Base-by-base conservation (phyloP, 345 rosid genomes). In the Hypericum perforatum region DNA sequence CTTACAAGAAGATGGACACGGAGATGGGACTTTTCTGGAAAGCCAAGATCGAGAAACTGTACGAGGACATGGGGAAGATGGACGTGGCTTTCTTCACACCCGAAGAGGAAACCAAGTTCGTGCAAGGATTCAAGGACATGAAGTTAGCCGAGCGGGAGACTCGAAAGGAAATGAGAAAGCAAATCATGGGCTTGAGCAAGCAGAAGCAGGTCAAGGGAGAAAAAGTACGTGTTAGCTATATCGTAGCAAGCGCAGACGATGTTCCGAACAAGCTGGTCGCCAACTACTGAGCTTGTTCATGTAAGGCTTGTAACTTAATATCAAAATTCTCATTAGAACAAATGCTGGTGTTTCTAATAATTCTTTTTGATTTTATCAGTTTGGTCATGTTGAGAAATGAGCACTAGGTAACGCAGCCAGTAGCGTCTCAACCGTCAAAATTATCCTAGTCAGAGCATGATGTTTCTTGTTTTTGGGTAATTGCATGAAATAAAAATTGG, bases 1-100 rank as follows among this genome's bases (percentile, higher is more conserved):
- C 98, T 5, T 92, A 88, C 74, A 79, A 84, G 11, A 88, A 88
- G 72, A 88, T 92, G 97, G 89, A 88, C 71, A 81, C 97, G 3
- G 95, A 88, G 64, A 75, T 81, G 78, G 97, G 97, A 53, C 78
- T 92, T 11, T 73, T 58, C 56, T 92, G 97, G 98, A 92, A 92
- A 74, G 62, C 94, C 45, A 88, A 88, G 74, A 79, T 92, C 3
- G 97, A 92, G 80, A 78, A 83, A 73, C 71, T 80, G 38, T 88
- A 92, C 41, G 86, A 83, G 56, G 94, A 92, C 66, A 85, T 92
- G 5, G 89, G 90, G 63, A 71, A 82, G 53, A 81, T 58, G 78
- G 85, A 80, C 57, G 82, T 82, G 37, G 95, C 73, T 8, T 86
- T 86, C 77, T 84, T 86, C 58, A 68, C 77, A 14, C 73, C 79